Base-by-base conservation (phyloP, 1,284 basidiomycete species). In the Ganoderma multipileum region DNA sequence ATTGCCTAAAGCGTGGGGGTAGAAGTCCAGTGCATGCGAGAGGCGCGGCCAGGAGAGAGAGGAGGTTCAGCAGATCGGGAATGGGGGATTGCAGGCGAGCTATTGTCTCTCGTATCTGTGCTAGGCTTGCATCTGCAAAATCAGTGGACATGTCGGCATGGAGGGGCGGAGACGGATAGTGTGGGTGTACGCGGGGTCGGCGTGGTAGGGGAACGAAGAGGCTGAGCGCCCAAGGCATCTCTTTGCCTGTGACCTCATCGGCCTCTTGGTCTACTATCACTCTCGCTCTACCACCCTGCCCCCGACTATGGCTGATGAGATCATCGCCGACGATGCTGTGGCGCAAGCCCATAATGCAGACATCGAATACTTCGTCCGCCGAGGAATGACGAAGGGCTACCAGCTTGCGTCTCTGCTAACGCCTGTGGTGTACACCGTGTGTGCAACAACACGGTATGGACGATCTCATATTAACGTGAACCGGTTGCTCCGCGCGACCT, bases 321-420 rank as follows among this genome's bases (percentile, higher is more conserved):
- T 75, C 59, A 66, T 50, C 20, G 11, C 73, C 7, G 68, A 75
- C 14, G 68, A 74, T 16, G 74, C 75, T 1, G 72, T 73, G 0
- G 52, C 76, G 2, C 70, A 76, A 52, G 78, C 77, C 1, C 81
- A 79, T 66, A 73, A 77, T 54, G 81, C 78, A 26, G 82, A 83
- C 64, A 78, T 79, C 8, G 81, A 86, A 67, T 88, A 84, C 76
- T 85, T 92, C 30, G 86, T 90, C 54, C 86, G 90, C 55, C 84
- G 89, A 70, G 84, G 86, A 57, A 87, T 88, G 84, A 85, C 81
- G 42, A 85, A 87, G 75, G 91, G 91, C 23, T 93, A 91, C 75
- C 87, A 91, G 73, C 68, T 87, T 54, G 79, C 86, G 66, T 92
- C 91, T 12, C 74, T 92, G 30, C 72, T 91, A 33, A 82, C 84